Evolutionary conservation across 2,329 filamentous ascomycete species (phyloP), one percentile per base, ranked within the genome.

Genomic region (Coniochaeta sp.): DNA sequence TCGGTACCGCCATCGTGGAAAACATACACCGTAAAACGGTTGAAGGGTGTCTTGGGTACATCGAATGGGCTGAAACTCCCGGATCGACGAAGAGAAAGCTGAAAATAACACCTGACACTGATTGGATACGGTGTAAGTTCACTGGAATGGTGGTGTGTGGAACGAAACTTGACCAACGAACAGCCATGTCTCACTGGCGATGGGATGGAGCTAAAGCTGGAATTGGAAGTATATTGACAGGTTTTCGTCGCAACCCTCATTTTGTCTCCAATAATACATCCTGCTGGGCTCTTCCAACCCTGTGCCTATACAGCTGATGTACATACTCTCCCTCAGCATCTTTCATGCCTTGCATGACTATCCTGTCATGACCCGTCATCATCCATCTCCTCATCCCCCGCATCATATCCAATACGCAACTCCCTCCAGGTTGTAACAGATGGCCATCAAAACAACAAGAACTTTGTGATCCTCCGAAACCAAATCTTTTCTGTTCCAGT

Each of bases 121-220:
- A 42, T 42, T 42, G 38, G 38, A 42, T 8, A 22, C 38, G 4
- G 18, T 42, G 38, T 42, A 14, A 42, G 38, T 42, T 26, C 6
- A 7, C 38, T 5, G 20, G 22, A 42, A 24, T 26, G 38, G 20
- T 24, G 20, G 33, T 12, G 10, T 42, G 18, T 42, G 38, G 38
- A 24, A 18, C n/a, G 4, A n/a, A n/a, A 14, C 38, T 42, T 42
- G 38, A 22, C 38, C 12, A n/a, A 42, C 33, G 33, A 42, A 3
- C 4, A 22, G n/a, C 18, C 3, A 26, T 42, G 38, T 42, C 38
- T 42, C 38, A 42, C 20, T 42, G 20, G 38, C 14, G 22, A 18
- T 26, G 38, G 26, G 38, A n/a, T 42, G 38, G 22, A 42, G 38
- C 38, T 42, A 42, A 42, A 42, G 38, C 38, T 42, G 18, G n/a